Base-by-base conservation (phyloP, 768 basidiomycete genomes). In the Trametopsis cervina region DNA sequence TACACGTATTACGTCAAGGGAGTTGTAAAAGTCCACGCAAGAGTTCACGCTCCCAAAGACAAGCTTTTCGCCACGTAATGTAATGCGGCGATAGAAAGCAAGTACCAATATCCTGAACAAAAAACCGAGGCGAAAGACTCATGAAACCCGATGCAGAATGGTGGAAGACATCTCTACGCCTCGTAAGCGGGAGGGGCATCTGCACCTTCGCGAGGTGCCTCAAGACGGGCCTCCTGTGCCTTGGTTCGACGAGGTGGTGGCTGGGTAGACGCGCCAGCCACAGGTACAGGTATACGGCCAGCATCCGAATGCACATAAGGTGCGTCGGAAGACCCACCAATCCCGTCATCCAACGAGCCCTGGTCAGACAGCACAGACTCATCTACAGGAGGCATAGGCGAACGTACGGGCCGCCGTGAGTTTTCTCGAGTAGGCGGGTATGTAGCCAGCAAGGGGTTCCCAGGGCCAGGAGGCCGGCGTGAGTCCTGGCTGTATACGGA, bases 221-320 rank as follows among this genome's bases (percentile, higher is more conserved):
- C 46, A 20, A 11, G 3, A 6, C 46, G 13, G 13, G 39, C 46
- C 27, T 47, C 46, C 4, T 37, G 13, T 7, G 46, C 38, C 15
- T 47, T 40, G 18, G 15, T 47, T 20, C 40, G 22, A n/a, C 38
- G 38, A 1, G 38, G 23, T 15, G 11, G 38, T 33, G 29, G 29
- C n/a, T n/a, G n/a, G n/a, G n/a, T n/a, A n/a, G n/a, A n/a, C n/a
- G n/a, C n/a, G n/a, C n/a, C n/a, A 24, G 17, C 22, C 45, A 26
- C 22, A 27, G 26, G 4, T 22, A 15, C 23, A 15, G 49, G 42
- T 17, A 44, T 17, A 6, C 13, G 23, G 11, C 50, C 48, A 13
- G 44, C 51, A 13, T 53, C 46, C 24, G 35, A 42, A 27, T 48
- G 51, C 35, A 44, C 47, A 33, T 42, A 42, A 21, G 46, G 46